Conservation (phyloP, 1,284 basidiomycete species). For the Mycena sp. region DNA sequence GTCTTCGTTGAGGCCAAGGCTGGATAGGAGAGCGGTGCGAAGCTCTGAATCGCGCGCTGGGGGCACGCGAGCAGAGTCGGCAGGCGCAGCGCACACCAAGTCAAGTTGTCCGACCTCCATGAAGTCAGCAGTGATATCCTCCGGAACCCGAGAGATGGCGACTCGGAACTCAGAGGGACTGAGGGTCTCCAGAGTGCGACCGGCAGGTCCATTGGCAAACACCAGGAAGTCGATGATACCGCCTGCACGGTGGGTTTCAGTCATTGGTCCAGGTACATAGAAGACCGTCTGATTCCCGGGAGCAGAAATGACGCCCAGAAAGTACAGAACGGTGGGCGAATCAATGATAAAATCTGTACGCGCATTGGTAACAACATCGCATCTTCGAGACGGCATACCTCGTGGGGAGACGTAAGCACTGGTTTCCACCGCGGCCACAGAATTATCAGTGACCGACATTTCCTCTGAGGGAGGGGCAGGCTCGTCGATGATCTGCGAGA, state of each 20-base stretch:
- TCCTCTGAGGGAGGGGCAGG: no score
- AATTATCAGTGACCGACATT: no score
- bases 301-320: background rate
- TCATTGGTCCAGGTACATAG: slow-evolving; percentile 10
- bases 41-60: slow-evolving; percentile 6
- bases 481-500: no score
- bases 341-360: background rate
- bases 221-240: background rate
- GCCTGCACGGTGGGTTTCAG: background rate
- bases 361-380: no score
- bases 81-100: background rate
- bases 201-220: background rate
- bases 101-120: slow-evolving; percentile 12
- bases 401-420: no score
- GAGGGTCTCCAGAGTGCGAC: background rate
- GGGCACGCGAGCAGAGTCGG: slow-evolving; percentile 1
- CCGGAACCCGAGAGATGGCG: background rate
- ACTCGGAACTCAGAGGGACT: background rate
- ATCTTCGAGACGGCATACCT: no score
- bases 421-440: no score
- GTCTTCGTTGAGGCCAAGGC: background rate
- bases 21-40: background rate
- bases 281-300: background rate
- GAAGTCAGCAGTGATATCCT: slow-evolving; percentile 11
- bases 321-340: slow-evolving; percentile 1